phyloP scores from a whole-genome alignment of 192 early-diverging fungal genomes.

The Dissophora globulifera region DNA sequence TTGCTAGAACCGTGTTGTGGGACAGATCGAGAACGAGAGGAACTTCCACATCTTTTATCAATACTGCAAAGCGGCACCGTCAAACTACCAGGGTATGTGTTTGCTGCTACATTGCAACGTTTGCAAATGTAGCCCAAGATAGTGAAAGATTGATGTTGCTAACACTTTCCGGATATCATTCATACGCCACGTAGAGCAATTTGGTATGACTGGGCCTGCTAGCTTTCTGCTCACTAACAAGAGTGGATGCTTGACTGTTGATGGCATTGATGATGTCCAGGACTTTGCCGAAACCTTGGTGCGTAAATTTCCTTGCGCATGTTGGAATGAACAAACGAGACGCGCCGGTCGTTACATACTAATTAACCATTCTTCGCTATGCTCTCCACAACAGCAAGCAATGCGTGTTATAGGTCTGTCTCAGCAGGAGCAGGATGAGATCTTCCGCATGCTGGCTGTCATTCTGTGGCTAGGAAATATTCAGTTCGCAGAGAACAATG shows the following conservation, averaged over 20 bases:
- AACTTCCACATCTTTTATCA: slow-evolving; percentile 99
- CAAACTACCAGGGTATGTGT: slow-evolving; percentile 70
- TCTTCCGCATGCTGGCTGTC: slow-evolving; percentile 92
- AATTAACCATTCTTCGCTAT: neutral
- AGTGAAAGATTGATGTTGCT: neutral
- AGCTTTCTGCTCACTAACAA: slow-evolving; percentile 79
- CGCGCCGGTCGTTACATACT: too few species aligned
- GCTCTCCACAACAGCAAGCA: too few species aligned
- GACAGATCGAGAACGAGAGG: slow-evolving; percentile 92
- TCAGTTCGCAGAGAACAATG: slow-evolving; percentile 85
- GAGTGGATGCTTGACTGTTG: slow-evolving; percentile 83
- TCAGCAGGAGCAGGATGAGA: slow-evolving; percentile 81
- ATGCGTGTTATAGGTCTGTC: slow-evolving; percentile 93
- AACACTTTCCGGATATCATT: slow-evolving; percentile 7
- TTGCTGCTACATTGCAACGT: too few species aligned
- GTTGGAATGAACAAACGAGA: too few species aligned
- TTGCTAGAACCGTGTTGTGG: slow-evolving; percentile 87
- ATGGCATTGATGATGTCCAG: slow-evolving; percentile 90
- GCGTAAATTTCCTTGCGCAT: too few species aligned
- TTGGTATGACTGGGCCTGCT: slow-evolving; percentile 81
- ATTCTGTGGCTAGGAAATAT: slow-evolving; percentile 98
- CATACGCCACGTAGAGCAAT: slow-evolving; percentile 58
- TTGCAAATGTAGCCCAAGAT: too few species aligned
- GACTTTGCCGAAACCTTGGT: slow-evolving; percentile 89
- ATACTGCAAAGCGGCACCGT: slow-evolving; percentile 81